Conservation (phyloP, 768 basidiomycete genomes). For the Phylloporus sp. region DNA sequence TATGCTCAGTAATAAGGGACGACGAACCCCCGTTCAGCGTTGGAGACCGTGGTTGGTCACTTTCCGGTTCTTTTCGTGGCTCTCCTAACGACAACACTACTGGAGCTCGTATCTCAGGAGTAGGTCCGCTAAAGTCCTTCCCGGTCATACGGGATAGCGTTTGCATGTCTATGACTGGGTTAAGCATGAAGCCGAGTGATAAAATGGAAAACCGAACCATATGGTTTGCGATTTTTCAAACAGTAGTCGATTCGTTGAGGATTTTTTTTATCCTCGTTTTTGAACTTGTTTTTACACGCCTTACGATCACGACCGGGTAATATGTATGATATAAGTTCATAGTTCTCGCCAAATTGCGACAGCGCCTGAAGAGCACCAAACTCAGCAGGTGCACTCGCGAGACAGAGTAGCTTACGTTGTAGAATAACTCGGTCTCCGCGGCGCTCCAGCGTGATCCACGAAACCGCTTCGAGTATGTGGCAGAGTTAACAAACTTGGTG, state of each 20-base stretch:
- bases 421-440: constrained; percentile 89
- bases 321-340: constrained; percentile 84
- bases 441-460: constrained; percentile 84
- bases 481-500: constrained; percentile 82
- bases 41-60: neutral
- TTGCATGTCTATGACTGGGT: constrained; percentile 52
- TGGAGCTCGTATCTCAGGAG: constrained; percentile 58
- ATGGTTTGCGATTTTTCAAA: constrained; percentile 71
- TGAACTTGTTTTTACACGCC: constrained; percentile 92
- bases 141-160: constrained; percentile 78
- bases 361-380: constrained; percentile 54
- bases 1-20: constrained; percentile 31
- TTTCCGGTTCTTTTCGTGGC: constrained; percentile 2
- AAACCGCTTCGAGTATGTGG: constrained; percentile 74
- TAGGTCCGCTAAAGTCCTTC: constrained; percentile 80
- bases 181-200: neutral
- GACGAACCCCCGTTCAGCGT: constrained; percentile 28
- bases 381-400: neutral
- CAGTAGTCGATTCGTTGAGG: constrained; percentile 70
- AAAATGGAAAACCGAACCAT: constrained; percentile 47
- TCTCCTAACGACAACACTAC: constrained; percentile 34
- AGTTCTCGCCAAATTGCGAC: constrained; percentile 87
- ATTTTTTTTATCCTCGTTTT: constrained; percentile 81
- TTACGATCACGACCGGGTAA: constrained; percentile 83
- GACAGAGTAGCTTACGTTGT: constrained; percentile 51